Conservation (phyloP, 2,329 filamentous ascomycete genomes). For the Pseudomassariella vexata region DNA sequence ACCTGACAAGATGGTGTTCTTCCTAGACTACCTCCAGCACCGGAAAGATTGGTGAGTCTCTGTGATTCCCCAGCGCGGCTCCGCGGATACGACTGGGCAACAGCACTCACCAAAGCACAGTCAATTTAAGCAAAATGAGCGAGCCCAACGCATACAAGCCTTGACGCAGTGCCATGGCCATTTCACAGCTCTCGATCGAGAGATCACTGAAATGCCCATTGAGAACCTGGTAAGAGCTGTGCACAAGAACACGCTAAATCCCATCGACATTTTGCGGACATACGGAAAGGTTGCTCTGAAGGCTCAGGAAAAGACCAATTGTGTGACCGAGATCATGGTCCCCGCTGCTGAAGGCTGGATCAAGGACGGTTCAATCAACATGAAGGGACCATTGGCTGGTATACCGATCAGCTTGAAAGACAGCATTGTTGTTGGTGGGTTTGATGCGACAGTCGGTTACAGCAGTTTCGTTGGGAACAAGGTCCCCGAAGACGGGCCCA, state of each 20-base stretch:
- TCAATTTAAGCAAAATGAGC: conserved; percentile 73
- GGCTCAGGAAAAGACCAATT: conserved; percentile 84
- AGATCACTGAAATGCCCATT: conserved; percentile 68
- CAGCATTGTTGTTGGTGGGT: conserved; percentile 72
- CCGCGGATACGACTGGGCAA: too few relatives aligned
- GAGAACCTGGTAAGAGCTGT: conserved; percentile 73
- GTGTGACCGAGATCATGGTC: conserved; percentile 81
- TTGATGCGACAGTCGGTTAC: conserved; percentile 78
- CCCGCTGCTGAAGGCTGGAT: conserved; percentile 72
- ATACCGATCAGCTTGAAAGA: conserved; percentile 85
- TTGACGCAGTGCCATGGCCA: conserved; percentile 62
- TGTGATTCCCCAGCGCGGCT: too few relatives aligned
- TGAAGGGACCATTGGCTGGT: conserved; percentile 77
- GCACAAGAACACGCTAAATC: conserved; percentile 59
- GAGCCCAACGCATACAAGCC: conserved; percentile 60
- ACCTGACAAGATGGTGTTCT: conserved; percentile 30
- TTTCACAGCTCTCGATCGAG: conserved; percentile 58
- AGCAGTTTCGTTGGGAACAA: conserved; percentile 67
- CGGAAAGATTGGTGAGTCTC: conserved; percentile 60
- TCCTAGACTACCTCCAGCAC: conserved; percentile 61
- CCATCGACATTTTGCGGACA: conserved; percentile 70
- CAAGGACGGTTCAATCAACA: conserved; percentile 52
- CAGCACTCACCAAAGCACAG: conserved; percentile 39
- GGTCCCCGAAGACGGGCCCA: conserved; percentile 59
- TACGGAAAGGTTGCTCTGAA: conserved; percentile 83